phyloP scores from a whole-genome alignment of 139 green algal genomes.

The Chlamydomonas schloesseri region DNA sequence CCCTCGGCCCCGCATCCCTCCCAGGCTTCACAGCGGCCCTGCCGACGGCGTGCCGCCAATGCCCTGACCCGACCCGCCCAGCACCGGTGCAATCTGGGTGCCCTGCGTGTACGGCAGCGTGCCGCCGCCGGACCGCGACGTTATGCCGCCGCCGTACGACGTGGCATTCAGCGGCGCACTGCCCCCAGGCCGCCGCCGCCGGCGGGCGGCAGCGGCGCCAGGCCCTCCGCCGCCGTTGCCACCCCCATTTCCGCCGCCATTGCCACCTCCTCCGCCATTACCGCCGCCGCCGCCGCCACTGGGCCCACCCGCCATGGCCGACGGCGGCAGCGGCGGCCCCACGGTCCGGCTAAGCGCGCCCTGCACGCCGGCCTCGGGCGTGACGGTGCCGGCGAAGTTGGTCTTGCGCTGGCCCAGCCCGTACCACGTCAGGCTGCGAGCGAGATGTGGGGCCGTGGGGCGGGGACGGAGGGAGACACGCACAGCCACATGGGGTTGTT shows the following conservation, averaged over 20 bases:
- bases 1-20: no score
- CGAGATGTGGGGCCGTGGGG: no score
- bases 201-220: neutral
- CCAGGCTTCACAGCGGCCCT: conserved; percentile 9
- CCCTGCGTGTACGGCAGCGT: neutral
- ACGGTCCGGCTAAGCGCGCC: neutral
- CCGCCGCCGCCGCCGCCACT: neutral
- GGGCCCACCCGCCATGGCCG: neutral
- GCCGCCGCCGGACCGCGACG: no score
- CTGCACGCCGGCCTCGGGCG: neutral
- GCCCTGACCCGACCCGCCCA: neutral
- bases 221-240: neutral
- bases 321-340: conserved; percentile 4
- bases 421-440: conserved; percentile 8
- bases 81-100: neutral
- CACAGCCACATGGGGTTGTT: no score
- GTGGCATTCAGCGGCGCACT: no score
- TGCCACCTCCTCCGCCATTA: neutral
- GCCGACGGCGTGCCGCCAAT: neutral
- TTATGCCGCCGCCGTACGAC: neutral
- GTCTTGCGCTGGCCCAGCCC: conserved; percentile 19
- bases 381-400: conserved; percentile 2
- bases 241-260: neutral
- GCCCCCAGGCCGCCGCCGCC: no score
- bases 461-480: no score